Evolutionary conservation across 2,329 filamentous ascomycete species (phyloP).

Genomic region (Shiraia bambusicola): DNA sequence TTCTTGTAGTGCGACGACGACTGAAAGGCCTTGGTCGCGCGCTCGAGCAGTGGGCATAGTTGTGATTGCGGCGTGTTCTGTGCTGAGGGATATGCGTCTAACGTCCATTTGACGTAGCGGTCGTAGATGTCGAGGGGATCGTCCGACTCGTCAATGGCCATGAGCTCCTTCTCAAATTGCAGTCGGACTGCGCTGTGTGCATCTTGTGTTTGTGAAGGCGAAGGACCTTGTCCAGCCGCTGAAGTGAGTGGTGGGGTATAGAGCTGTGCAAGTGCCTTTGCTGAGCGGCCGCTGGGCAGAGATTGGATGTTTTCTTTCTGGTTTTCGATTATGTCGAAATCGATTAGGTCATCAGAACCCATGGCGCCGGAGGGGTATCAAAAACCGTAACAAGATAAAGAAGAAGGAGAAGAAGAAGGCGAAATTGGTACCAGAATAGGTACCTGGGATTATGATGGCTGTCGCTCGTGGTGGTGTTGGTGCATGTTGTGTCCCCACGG

Average conservation of each 20-base stretch:
- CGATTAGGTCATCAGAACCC: slow-evolving; percentile 52
- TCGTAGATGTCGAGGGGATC: slow-evolving; percentile 95
- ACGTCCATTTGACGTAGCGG: slow-evolving; percentile 94
- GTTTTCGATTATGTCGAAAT: slow-evolving; percentile 89
- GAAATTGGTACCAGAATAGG: slow-evolving; percentile 10
- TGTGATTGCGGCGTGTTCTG: slow-evolving; percentile 92
- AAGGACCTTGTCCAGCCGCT: slow-evolving; percentile 50
- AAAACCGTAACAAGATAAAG: slow-evolving; percentile 7
- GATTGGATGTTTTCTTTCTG: slow-evolving; percentile 99
- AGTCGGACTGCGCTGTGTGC: slow-evolving; percentile 77
- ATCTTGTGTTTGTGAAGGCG: slow-evolving; percentile 70
- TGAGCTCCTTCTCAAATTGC: slow-evolving; percentile 83
- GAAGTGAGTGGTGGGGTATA: slow-evolving; percentile 64
- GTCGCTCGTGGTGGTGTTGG: slow-evolving; percentile 9
- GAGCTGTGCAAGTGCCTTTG: slow-evolving; percentile 80
- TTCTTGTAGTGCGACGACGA: slow-evolving; percentile 88
- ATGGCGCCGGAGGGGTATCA: slow-evolving; percentile 41
- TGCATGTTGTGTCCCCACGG: slow-evolving; percentile 14
- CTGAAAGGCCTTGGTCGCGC: slow-evolving; percentile 87
- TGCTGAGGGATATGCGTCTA: slow-evolving; percentile 91
- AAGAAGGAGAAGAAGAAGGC: slow-evolving; percentile 7
- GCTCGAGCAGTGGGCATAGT: slow-evolving; percentile 83
- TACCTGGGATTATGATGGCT: slow-evolving; percentile 13
- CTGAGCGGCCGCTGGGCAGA: slow-evolving; percentile 83
- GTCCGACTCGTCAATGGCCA: slow-evolving; percentile 78